phyloP scores from a whole-genome alignment of 306 rosid species.

The Rubus parviflorus region DNA sequence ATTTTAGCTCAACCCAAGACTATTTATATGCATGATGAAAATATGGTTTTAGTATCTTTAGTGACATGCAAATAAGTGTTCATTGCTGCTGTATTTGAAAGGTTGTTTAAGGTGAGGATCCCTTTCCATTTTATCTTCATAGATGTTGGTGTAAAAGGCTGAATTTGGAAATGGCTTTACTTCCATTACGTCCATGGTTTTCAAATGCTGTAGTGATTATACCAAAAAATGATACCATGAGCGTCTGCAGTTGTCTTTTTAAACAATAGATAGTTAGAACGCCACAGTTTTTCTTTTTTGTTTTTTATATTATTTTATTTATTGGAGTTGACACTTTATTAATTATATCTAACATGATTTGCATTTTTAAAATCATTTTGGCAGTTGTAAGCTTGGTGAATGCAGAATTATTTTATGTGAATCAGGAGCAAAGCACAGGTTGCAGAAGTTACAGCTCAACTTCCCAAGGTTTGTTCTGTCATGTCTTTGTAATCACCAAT shows the following conservation, averaged over 20 bases:
- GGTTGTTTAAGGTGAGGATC: neutral
- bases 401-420: conserved; percentile 83
- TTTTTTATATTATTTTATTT: too few relatives aligned
- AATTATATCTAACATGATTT: neutral
- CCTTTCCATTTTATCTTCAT: neutral
- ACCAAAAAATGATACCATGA: neutral
- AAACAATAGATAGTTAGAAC: neutral
- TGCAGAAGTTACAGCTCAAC: conserved; percentile 90
- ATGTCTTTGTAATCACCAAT: neutral
- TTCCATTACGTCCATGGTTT: neutral
- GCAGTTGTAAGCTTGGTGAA: conserved; percentile 89
- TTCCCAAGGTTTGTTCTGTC: conserved; percentile 69
- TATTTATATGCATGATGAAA: neutral
- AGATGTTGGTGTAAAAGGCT: neutral
- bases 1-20: neutral
- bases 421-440: conserved; percentile 80
- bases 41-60: neutral
- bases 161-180: neutral
- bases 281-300: too few relatives aligned
- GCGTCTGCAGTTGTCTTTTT: neutral
- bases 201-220: neutral
- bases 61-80: neutral
- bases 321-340: neutral
- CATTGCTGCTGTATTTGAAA: neutral
- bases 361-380: neutral